phyloP scores from a whole-genome alignment of 2,329 filamentous ascomycete species.

The Aspergillus alliaceus region DNA sequence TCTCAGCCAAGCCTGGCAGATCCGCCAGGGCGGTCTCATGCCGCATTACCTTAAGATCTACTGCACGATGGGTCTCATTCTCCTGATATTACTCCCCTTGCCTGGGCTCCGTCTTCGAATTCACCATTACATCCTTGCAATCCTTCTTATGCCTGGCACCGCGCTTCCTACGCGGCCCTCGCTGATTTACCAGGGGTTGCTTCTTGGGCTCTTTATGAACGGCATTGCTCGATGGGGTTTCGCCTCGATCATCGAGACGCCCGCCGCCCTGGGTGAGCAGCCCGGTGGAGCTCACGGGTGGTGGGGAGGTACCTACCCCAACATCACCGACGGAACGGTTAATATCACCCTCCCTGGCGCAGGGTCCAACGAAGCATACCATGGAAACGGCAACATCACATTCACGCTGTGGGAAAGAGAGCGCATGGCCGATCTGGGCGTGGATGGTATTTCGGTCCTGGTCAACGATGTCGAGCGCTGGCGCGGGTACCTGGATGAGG shows the following conservation, averaged over 20 bases:
- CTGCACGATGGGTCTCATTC: slow-evolving; percentile 62
- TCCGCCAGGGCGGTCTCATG: slow-evolving; percentile 81
- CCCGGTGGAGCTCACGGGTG: slow-evolving; percentile 44
- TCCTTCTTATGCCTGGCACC: slow-evolving; percentile 85
- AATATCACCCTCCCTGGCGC: slow-evolving; percentile 45
- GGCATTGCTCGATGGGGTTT: slow-evolving; percentile 94
- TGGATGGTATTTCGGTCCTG: slow-evolving; percentile 60
- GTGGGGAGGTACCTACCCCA: slow-evolving; percentile 48
- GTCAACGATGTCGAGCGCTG: slow-evolving; percentile 66
- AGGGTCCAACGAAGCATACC: slow-evolving; percentile 27
- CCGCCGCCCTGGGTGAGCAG: slow-evolving; percentile 62
- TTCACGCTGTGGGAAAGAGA: slow-evolving; percentile 44
- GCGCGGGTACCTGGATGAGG: slow-evolving; percentile 55
- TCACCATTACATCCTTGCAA: slow-evolving; percentile 89
- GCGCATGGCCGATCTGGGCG: slow-evolving; percentile 39
- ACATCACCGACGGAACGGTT: slow-evolving; percentile 52
- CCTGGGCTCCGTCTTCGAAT: slow-evolving; percentile 81
- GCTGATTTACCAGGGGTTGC: slow-evolving; percentile 82
- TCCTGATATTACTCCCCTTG: slow-evolving; percentile 69
- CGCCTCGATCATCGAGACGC: slow-evolving; percentile 82
- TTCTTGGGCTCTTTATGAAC: slow-evolving; percentile 91
- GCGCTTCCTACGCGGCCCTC: slow-evolving; percentile 82
- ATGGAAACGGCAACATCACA: slow-evolving; percentile 48
- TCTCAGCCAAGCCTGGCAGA: slow-evolving; percentile 76
- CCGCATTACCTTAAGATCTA: slow-evolving; percentile 78